phyloP scores from a whole-genome alignment of 2,329 filamentous ascomycete species.

The Aschersonia sp. region DNA sequence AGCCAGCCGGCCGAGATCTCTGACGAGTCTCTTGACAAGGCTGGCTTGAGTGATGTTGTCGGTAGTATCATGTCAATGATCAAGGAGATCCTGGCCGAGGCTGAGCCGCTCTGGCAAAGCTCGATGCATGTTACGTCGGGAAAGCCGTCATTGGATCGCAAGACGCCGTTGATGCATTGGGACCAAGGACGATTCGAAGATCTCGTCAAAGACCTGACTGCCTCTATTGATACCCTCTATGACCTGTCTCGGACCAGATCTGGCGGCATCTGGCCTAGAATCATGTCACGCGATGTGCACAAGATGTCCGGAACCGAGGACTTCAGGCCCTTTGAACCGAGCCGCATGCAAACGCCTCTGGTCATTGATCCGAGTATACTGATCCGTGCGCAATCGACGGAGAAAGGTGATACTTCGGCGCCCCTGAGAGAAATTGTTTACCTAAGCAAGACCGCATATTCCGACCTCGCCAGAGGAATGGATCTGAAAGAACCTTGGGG shows the following conservation, averaged over 20 bases:
- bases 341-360: slow-evolving; percentile 45
- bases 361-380: slow-evolving; percentile 41
- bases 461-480: slow-evolving; percentile 28
- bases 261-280: slow-evolving; percentile 20
- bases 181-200: slow-evolving; percentile 64
- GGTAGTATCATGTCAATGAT: slow-evolving; percentile 68
- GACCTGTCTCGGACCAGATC: slow-evolving; percentile 56
- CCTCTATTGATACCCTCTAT: slow-evolving; percentile 66
- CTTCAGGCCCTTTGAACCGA: slow-evolving; percentile 39
- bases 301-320: slow-evolving; percentile 27
- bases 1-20: slow-evolving; percentile 51
- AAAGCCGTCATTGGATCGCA: slow-evolving; percentile 33
- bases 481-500: slow-evolving; percentile 29
- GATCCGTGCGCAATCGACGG: slow-evolving; percentile 29
- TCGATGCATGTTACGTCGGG: slow-evolving; percentile 30
- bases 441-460: slow-evolving; percentile 35
- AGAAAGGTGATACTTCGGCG: slow-evolving; percentile 16
- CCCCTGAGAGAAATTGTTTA: slow-evolving; percentile 30
- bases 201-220: slow-evolving; percentile 57
- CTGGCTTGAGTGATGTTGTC: slow-evolving; percentile 62
- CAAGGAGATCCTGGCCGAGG: slow-evolving; percentile 64
- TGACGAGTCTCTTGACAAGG: slow-evolving; percentile 54
- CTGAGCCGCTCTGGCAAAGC: slow-evolving; percentile 55
- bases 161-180: slow-evolving; percentile 44
- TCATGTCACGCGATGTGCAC: slow-evolving; percentile 16